Evolutionary conservation across 2,329 filamentous ascomycete species (phyloP), one percentile per base, ranked within the genome.

Genomic region (Teratosphaeria epicoccoides): DNA sequence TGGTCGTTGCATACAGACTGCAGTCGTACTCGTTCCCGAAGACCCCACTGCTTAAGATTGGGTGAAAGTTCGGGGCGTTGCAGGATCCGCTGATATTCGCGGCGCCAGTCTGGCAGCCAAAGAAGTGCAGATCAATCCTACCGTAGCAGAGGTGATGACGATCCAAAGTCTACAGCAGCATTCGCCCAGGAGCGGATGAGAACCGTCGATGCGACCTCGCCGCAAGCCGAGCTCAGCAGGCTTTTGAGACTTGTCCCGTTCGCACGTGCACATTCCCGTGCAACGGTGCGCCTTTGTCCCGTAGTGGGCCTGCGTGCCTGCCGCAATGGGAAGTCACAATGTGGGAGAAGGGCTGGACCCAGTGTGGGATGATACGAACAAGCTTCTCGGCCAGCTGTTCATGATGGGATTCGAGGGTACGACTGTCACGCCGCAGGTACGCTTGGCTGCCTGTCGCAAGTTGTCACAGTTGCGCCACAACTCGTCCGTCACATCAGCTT

Each of bases 341-440:
- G 63, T 61, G 62, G 69, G 68, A 57, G 33, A n/a, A 14, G 33
- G 33, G 33, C 64, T 76, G 53, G 72, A 75, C 66, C 69, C 73
- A 58, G 71, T 75, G 54, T 88, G 85, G 85, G 82, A 87, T 65
- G 78, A 87, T 68, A 76, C 87, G 63, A 81, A 88, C 63, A 74
- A 71, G 65, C 71, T 71, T 51, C 68, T 76, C 63, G 73, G 65
- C 22, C 67, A 68, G 58, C 66, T 68, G 46, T 65, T 70, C 56
- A 66, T 65, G 61, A 87, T 89, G 83, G 87, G 86, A 67, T 94
- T 88, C 76, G 86, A 93, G 74, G 87, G 87, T 55, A 88, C 85
- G 51, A 80, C 86, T 66, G 83, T 93, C 50, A 91, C 87, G 24
- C 87, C 87, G 24, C 52, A 52, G 50, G 52, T 52, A 17, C 17